Percentiles rank a stretch among this genome's conserved stretches.
Conservation (phyloP, 225 moss, liverwort and hornwort species). For the Polytrichum commune region DNA sequence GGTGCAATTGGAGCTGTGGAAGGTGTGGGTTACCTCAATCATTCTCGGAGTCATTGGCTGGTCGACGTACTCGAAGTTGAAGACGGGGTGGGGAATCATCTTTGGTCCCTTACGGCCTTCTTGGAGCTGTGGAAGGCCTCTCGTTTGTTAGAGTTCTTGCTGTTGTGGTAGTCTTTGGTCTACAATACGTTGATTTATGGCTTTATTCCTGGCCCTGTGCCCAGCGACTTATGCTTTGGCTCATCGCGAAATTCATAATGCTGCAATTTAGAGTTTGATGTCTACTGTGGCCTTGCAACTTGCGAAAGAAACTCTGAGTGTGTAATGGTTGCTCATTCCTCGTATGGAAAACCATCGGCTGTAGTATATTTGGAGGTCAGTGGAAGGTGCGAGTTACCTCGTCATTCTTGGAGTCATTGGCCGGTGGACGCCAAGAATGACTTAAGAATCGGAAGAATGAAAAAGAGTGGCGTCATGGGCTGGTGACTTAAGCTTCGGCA, state of each 20-base stretch:
- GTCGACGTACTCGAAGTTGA: slow-evolving; percentile 80
- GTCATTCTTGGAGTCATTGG: slow-evolving; percentile 54
- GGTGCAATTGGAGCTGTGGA: slow-evolving; percentile 77
- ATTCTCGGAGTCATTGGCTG: slow-evolving; percentile 59
- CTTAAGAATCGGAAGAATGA: slow-evolving; percentile 75
- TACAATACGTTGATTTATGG: slow-evolving; percentile 78
- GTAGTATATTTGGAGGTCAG: slow-evolving; percentile 65
- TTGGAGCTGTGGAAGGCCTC: slow-evolving; percentile 88
- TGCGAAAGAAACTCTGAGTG: no score
- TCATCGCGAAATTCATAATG: slow-evolving; percentile 6
- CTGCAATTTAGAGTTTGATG: no score
- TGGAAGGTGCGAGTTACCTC: slow-evolving; percentile 94
- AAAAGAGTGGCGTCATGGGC: slow-evolving; percentile 78
- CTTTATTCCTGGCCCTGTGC: slow-evolving; percentile 85
- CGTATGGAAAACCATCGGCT: slow-evolving; percentile 67
- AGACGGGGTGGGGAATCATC: slow-evolving; percentile 74
- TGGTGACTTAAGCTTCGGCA: slow-evolving; percentile 93
- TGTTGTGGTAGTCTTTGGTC: slow-evolving; percentile 74
- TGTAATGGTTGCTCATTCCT: no score
- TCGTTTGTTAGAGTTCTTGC: slow-evolving; percentile 77
- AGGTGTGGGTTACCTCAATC: slow-evolving; percentile 80
- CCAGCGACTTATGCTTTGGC: slow-evolving; percentile 91
- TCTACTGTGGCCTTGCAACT: no score
- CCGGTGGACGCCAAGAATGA: slow-evolving; percentile 86
- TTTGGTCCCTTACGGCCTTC: slow-evolving; percentile 78